Evolutionary conservation across 192 early-diverging fungal species (phyloP), one percentile per base, ranked within the genome.

Genomic region (Coemansia sp.): DNA sequence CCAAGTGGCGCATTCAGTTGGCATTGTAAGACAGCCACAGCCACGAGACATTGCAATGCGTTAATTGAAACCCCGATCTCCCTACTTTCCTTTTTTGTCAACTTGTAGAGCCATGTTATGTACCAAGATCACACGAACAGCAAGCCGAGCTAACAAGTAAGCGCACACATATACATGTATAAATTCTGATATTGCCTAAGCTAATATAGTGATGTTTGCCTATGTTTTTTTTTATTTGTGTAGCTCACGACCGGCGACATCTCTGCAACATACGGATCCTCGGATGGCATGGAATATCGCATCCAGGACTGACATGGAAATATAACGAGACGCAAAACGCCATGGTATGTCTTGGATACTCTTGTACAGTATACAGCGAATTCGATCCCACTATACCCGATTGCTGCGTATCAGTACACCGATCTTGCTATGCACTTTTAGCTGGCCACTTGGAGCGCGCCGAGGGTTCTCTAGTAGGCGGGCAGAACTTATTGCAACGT

Each of bases 241-340:
- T 74, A 80, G 77, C 46, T 64, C 80, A 67, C 20, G 80, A 82
- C 46, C 68, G 72, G n/a, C 65, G 72, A 40, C 80, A 82, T 36
- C 50, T 82, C 12, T n/a, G 53, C 38, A 82, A 77, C 19, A 53
- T 29, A 5, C 68, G 80, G n/a, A 64, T 82, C 22, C 75, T 82
- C 19, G 65, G 80, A 5, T 17, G 63, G 24, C 64, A 71, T 3
- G 80, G 80, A 0, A 82, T 82, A 20, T 82, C 80, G 9, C 80
- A 82, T 51, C 80, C 80, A 46, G 80, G 75, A 7, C 63, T 82
- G 27, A 70, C 65, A 19, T 82, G 80, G 80, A 71, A 63, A 9
- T 77, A 77, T 63, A 68, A 40, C 67, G 59, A 55, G n/a, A 53
- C 61, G 4, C 75, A 65, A 19, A 62, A 77, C n/a, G 75, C 69